Evolutionary conservation across 345 rosid genomes (phyloP), one percentile per base, ranked within the genome.

Genomic region (Corchorus olitorius): DNA sequence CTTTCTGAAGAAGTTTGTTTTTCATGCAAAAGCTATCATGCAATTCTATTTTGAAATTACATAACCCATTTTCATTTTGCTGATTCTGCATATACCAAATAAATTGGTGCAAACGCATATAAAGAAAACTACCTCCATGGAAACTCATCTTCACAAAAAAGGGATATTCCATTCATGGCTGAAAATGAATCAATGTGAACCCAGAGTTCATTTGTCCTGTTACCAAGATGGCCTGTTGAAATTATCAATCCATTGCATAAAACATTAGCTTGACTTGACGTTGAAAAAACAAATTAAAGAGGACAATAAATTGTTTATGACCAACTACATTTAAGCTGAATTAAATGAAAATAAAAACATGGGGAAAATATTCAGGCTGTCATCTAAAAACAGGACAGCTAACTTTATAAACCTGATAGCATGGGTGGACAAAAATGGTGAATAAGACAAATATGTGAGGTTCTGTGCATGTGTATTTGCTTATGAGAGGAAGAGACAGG

Each of bases 161-260:
- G 93, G 62, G 98, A 96, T 80, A 96, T 96, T 48, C 99, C 99
- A 86, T 90, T 92, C 92, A 93, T 96, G 81, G 98, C 99, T 54
- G 97, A 86, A 85, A 83, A 96, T 11, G 97, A 65, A 83, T 96
- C 99, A 46, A 96, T 92, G 79, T 93, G 99, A 81, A 96, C 88
- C 95, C 86, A 89, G 75, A 75, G 82, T 65, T 83, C 90, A 60
- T 79, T 76, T n/a, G 67, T 83, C 81, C 49, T 78, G 65, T 85
- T 79, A 39, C 55, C 76, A 76, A 84, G 77, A 75, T 70, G 73
- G 58, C 92, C 98, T 93, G 90, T 5, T 52, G 67, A 52, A 67
- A 60, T 8, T 54, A 56, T 78, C 33, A 65, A 70, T 22, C 64
- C 76, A 9, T 76, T 52, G 6, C 59, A 34, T 17, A 46, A 64